Percentiles rank a stretch among this genome's conserved stretches.
These are phyloP conservation scores for Ambrosia artemisiifolia DNA, from an alignment of 129 eudicot species.

Conservation along the genomic window DNA sequence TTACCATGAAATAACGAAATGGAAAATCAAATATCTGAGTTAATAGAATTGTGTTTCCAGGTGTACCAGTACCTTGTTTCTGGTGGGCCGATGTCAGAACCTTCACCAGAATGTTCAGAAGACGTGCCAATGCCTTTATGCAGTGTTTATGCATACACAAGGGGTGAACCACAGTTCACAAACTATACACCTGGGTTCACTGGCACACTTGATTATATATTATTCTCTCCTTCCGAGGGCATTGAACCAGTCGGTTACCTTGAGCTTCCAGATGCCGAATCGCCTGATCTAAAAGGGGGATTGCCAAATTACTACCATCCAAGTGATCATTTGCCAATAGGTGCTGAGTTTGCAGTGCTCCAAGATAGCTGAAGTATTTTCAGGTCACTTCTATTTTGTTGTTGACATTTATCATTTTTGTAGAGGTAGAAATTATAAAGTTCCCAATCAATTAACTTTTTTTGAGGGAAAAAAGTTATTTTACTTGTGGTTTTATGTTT, in stretches of 20 bases:
- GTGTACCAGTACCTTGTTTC: slow-evolving; percentile 71
- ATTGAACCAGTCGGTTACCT: slow-evolving; percentile 63
- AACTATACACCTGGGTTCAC: slow-evolving; percentile 95
- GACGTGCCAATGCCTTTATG: slow-evolving; percentile 55
- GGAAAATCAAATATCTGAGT: not conserved
- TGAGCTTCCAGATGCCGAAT: slow-evolving; percentile 67
- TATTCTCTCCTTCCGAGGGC: slow-evolving; percentile 51
- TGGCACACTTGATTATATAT: slow-evolving; percentile 81
- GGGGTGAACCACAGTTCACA: slow-evolving; percentile 87
- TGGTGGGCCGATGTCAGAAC: slow-evolving; percentile 41
- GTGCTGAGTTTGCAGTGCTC: slow-evolving; percentile 69
- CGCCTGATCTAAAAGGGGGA: slow-evolving; percentile 69
- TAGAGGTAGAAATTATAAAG: not conserved
- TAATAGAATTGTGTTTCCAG: slow-evolving; percentile 33
- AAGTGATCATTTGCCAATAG: slow-evolving; percentile 96
- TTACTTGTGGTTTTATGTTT: not conserved
- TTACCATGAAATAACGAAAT: slow-evolving; percentile 8
- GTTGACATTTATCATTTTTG: slow-evolving; percentile 5
- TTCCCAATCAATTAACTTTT: not conserved
- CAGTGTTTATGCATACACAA: slow-evolving; percentile 69
- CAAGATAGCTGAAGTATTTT: slow-evolving; percentile 18
- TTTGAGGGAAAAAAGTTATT: not conserved
- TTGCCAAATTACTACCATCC: slow-evolving; percentile 85
- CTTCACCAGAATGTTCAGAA: slow-evolving; percentile 44
- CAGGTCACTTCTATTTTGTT: not conserved